Evolutionary conservation across 441 rosid genomes (phyloP).

Genomic region (Populus hybrid): DNA sequence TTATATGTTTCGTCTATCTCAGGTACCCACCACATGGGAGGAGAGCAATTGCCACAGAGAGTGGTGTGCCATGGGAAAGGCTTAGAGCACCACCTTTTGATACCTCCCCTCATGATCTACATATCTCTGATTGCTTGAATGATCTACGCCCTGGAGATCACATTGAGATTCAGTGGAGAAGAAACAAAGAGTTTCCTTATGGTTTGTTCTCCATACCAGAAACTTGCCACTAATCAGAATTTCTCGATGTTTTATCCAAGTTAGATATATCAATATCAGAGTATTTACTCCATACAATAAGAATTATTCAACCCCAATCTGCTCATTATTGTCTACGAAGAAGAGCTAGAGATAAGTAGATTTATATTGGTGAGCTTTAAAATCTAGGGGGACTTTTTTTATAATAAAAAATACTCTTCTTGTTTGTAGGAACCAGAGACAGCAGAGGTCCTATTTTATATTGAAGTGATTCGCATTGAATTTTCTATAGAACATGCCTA

Average conservation of each 20-base stretch:
- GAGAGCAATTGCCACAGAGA: conserved; percentile 63
- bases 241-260: not conserved
- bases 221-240: not conserved
- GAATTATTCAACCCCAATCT: conserved; percentile 15
- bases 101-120: conserved; percentile 63
- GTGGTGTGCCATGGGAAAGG: conserved; percentile 75
- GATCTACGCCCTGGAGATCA: conserved; percentile 79
- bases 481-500: conserved; percentile 7
- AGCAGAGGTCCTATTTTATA: conserved; percentile 11
- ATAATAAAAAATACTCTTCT: not conserved
- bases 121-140: conserved; percentile 57
- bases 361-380: conserved; percentile 5
- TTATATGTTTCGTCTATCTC: conserved; percentile 13
- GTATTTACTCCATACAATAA: not conserved
- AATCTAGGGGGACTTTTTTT: not conserved
- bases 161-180: conserved; percentile 96
- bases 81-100: conserved; percentile 69
- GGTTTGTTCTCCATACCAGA: conserved; percentile 38
- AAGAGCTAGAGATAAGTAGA: not conserved
- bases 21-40: conserved; percentile 94
- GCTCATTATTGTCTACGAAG: conserved; percentile 2
- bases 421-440: conserved; percentile 13
- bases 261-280: not conserved
- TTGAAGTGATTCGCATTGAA: not conserved
- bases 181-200: conserved; percentile 86